These are phyloP conservation scores for Microdochium trichocladiopsis DNA, from an alignment of 2,329 filamentous ascomycete species.

Conservation along the genomic window DNA sequence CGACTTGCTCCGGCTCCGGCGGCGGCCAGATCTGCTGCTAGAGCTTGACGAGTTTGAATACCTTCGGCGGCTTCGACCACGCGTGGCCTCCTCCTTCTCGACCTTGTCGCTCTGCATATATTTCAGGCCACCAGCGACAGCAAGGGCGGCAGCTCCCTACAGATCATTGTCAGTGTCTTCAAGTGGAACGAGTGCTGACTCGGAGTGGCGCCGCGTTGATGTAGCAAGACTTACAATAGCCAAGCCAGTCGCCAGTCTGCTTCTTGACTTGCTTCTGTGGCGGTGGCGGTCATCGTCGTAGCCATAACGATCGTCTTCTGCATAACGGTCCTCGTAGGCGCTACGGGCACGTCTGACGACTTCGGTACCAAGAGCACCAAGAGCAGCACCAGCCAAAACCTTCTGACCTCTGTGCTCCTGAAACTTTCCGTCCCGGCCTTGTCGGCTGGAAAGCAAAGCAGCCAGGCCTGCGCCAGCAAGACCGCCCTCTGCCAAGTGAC, in stretches of 20 bases:
- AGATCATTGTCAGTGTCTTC: neutral
- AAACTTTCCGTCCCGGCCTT: slow-evolving; percentile 41
- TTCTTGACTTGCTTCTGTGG: slow-evolving; percentile 24
- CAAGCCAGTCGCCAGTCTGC: slow-evolving; percentile 51
- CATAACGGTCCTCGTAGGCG: slow-evolving; percentile 49
- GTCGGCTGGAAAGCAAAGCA: slow-evolving; percentile 50
- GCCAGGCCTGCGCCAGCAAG: slow-evolving; percentile 55
- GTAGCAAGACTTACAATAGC: slow-evolving; percentile 40
- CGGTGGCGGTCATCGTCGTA: slow-evolving; percentile 27
- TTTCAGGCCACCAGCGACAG: slow-evolving; percentile 58
- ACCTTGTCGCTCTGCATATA: slow-evolving; percentile 54
- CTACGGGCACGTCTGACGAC: slow-evolving; percentile 52
- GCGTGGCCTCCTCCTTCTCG: slow-evolving; percentile 49
- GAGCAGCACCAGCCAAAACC: slow-evolving; percentile 52
- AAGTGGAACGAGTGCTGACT: neutral
- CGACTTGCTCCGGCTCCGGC: slow-evolving; percentile 31
- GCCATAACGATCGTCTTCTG: slow-evolving; percentile 27
- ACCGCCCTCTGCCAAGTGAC: slow-evolving; percentile 57
- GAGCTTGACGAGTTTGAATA: slow-evolving; percentile 31
- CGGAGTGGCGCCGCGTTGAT: neutral
- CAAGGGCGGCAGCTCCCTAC: slow-evolving; percentile 48
- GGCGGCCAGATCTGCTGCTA: slow-evolving; percentile 28
- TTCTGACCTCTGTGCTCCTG: slow-evolving; percentile 48
- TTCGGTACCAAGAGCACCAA: slow-evolving; percentile 57
- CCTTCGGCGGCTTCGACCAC: slow-evolving; percentile 48